phyloP scores from a whole-genome alignment of 768 basidiomycete genomes.

The Russula olivacea region DNA sequence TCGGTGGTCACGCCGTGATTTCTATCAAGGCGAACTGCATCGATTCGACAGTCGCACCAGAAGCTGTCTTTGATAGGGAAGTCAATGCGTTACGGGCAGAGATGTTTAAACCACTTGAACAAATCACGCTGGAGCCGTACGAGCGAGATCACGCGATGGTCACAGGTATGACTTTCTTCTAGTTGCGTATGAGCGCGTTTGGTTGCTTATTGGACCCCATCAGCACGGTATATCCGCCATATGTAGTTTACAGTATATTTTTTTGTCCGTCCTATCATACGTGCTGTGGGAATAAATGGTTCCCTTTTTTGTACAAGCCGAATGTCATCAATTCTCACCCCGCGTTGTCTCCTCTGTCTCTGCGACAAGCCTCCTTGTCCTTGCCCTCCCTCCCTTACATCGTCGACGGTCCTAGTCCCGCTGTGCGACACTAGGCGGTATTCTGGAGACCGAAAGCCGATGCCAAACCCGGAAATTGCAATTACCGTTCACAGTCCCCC shows the following conservation, averaged over 20 bases:
- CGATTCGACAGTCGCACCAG: constrained; percentile 90
- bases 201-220: neutral
- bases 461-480: constrained; percentile 60
- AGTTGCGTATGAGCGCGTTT: constrained; percentile 2
- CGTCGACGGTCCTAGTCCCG: constrained; percentile 2
- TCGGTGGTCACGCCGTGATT: constrained; percentile 86
- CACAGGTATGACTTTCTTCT: constrained; percentile 46
- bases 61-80: constrained; percentile 84
- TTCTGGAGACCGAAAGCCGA: constrained; percentile 34
- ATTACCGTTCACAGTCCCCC: constrained; percentile 62
- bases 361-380: too few relatives aligned
- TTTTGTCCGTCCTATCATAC: constrained; percentile 10
- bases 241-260: constrained; percentile 27
- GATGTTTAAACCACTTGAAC: constrained; percentile 91
- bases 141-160: constrained; percentile 92
- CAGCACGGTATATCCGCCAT: constrained; percentile 47
- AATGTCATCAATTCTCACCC: neutral
- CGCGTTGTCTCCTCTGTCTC: neutral
- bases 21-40: constrained; percentile 99
- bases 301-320: constrained; percentile 6
- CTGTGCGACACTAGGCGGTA: neutral
- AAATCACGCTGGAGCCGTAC: constrained; percentile 92
- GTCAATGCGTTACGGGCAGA: constrained; percentile 70
- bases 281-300: neutral
- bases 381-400: neutral